Conservation (phyloP, 768 basidiomycete species). For the Boletus edulis region DNA sequence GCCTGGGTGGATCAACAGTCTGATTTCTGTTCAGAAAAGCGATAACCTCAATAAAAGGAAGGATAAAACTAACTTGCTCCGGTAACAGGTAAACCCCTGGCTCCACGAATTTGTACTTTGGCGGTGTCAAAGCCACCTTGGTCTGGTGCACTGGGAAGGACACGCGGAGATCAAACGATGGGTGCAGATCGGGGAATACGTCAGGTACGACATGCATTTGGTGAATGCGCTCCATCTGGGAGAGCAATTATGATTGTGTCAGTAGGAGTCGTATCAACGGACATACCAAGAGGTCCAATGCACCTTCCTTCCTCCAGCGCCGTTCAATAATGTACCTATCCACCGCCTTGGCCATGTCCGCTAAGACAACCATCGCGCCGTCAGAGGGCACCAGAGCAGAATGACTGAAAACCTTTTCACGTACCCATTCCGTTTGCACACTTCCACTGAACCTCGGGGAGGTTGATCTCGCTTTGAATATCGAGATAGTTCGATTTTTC, state of each 20-base stretch:
- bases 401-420: slow-evolving; percentile 26
- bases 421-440: slow-evolving; percentile 76
- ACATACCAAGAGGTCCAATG: slow-evolving; percentile 74
- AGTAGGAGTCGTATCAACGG: not conserved
- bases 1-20: slow-evolving; percentile 63
- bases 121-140: slow-evolving; percentile 20
- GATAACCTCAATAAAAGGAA: not conserved
- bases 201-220: slow-evolving; percentile 94
- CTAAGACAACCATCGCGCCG: slow-evolving; percentile 32
- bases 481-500: slow-evolving; percentile 60
- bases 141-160: slow-evolving; percentile 42
- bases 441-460: slow-evolving; percentile 80
- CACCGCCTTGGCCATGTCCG: slow-evolving; percentile 63
- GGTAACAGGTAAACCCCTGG: slow-evolving; percentile 70
- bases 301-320: slow-evolving; percentile 82
- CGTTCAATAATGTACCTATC: slow-evolving; percentile 83
- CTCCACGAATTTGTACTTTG: slow-evolving; percentile 46
- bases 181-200: slow-evolving; percentile 66
- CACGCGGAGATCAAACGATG: slow-evolving; percentile 72
- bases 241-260: not conserved
- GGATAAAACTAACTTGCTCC: slow-evolving; percentile 52
- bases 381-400: not conserved
- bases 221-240: slow-evolving; percentile 87
- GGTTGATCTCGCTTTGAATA: slow-evolving; percentile 78
- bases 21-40: slow-evolving; percentile 24